Evolutionary conservation across 2,329 filamentous ascomycete genomes (phyloP).

Genomic region (Monilinia polystroma): DNA sequence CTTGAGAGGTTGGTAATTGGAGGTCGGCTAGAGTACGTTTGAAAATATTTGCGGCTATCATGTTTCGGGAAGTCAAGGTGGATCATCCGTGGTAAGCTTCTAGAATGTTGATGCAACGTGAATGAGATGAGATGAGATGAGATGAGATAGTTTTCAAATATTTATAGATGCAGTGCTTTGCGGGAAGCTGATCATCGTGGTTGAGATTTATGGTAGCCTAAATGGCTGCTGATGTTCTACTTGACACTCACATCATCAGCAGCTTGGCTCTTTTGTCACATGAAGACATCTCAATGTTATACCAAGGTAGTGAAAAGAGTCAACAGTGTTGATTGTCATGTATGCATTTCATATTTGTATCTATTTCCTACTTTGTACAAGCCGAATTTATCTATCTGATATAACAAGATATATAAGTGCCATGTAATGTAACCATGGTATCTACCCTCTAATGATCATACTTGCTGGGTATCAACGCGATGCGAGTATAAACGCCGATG

Average conservation of each 20-base stretch:
- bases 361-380: not conserved
- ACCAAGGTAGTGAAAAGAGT: too few relatives aligned
- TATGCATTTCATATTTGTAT: constrained; percentile 7
- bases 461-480: constrained; percentile 10
- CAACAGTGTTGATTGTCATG: not conserved
- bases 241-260: not conserved
- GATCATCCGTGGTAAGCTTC: not conserved
- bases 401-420: not conserved
- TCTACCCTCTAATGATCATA: constrained; percentile 1
- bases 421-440: not conserved
- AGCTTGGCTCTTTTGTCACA: too few relatives aligned
- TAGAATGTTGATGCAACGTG: not conserved
- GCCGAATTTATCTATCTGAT: not conserved
- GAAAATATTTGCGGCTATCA: not conserved
- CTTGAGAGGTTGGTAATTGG: not conserved
- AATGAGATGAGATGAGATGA: not conserved
- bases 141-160: not conserved
- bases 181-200: not conserved
- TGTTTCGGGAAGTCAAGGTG: not conserved
- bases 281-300: not conserved
- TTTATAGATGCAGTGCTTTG: constrained; percentile 13
- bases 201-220: constrained; percentile 1
- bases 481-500: not conserved
- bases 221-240: constrained; percentile 14
- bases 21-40: not conserved